Evolutionary conservation across 2,329 filamentous ascomycete genomes (phyloP).

Genomic region (Paecilomyces dactylethromorphus): DNA sequence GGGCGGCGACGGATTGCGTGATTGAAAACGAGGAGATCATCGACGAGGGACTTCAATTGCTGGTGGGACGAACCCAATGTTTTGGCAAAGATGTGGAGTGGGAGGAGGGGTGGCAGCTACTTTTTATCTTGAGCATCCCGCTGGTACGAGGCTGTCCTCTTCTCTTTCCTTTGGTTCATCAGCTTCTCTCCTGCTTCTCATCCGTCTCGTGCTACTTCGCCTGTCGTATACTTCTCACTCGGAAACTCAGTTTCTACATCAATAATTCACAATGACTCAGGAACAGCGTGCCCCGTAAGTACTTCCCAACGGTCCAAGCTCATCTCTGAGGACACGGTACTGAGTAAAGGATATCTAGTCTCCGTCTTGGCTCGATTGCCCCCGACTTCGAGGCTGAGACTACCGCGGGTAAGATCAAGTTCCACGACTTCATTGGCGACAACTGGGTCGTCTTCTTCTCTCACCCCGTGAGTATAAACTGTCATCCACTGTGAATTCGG

Average conservation of each 20-base stretch:
- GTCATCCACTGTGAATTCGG: neutral
- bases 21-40: slow-evolving; percentile 13
- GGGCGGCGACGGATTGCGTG: slow-evolving; percentile 29
- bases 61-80: neutral
- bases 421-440: slow-evolving; percentile 66
- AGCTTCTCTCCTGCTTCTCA: slow-evolving; percentile 1
- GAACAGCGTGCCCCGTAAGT: slow-evolving; percentile 39
- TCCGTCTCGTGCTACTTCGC: neutral
- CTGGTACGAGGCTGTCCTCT: neutral
- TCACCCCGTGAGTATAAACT: slow-evolving; percentile 46
- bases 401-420: slow-evolving; percentile 60
- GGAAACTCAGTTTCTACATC: neutral
- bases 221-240: neutral
- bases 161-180: slow-evolving; percentile 11
- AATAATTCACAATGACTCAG: slow-evolving; percentile 31
- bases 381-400: slow-evolving; percentile 66
- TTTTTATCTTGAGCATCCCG: slow-evolving; percentile 1
- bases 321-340: slow-evolving; percentile 1
- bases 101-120: slow-evolving; percentile 5
- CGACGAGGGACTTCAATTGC: slow-evolving; percentile 8
- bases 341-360: slow-evolving; percentile 29
- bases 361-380: slow-evolving; percentile 60
- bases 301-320: neutral
- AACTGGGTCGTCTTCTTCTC: slow-evolving; percentile 67
- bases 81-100: slow-evolving; percentile 4